Percentiles rank a stretch among this genome's conserved stretches.
These are phyloP conservation scores for Cerrena zonata DNA, from an alignment of 1,284 basidiomycete species.

Conservation along the genomic window DNA sequence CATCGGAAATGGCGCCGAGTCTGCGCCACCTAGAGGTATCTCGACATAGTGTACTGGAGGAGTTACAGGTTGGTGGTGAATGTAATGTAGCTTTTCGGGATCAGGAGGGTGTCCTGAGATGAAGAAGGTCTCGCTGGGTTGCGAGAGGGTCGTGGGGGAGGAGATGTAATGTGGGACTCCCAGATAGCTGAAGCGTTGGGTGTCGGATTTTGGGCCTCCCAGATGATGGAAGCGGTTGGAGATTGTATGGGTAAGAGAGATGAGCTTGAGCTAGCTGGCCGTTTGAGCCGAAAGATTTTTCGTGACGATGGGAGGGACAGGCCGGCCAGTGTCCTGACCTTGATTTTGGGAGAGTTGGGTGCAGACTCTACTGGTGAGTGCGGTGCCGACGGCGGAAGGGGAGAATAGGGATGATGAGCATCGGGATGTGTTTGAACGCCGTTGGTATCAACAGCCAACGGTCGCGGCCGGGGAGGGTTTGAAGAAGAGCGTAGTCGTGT, in stretches of 20 bases:
- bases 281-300: constrained; percentile 19
- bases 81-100: not conserved
- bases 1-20: not conserved
- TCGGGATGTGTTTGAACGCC: no score
- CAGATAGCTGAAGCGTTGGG: constrained; percentile 1
- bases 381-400: no score
- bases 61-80: not conserved
- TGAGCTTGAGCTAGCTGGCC: constrained; percentile 19
- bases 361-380: not conserved
- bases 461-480: constrained; percentile 10
- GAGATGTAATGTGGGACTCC: not conserved
- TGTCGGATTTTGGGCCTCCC: not conserved
- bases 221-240: constrained; percentile 2
- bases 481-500: constrained; percentile 13
- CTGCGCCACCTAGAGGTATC: not conserved
- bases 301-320: constrained; percentile 7
- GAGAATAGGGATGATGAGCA: no score
- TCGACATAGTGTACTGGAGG: constrained; percentile 1
- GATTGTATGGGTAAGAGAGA: constrained; percentile 3
- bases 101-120: constrained; percentile 8
- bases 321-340: not conserved
- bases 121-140: constrained; percentile 18
- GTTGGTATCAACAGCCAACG: not conserved
- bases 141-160: constrained; percentile 18
- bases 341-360: not conserved